phyloP scores from a whole-genome alignment of 345 rosid genomes.

The Hibiscus tridactylites region DNA sequence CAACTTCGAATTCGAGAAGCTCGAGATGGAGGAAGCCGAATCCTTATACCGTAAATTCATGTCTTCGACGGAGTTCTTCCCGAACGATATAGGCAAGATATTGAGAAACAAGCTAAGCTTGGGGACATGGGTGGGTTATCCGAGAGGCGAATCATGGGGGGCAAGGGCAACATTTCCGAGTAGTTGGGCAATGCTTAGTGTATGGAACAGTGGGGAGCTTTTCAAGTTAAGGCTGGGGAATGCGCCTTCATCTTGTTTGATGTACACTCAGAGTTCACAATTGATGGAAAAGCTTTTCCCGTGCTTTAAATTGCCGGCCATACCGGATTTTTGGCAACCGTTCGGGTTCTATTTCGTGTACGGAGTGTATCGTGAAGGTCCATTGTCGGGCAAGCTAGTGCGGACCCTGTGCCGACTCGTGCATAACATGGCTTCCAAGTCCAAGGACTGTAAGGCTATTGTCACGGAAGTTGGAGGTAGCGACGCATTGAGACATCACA shows the following conservation, averaged over 20 bases:
- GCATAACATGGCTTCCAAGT: slow-evolving; percentile 54
- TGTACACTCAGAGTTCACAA: slow-evolving; percentile 40
- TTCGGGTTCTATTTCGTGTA: slow-evolving; percentile 79
- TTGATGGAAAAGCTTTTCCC: slow-evolving; percentile 36
- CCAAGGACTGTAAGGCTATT: slow-evolving; percentile 40
- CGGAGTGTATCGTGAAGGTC: slow-evolving; percentile 58
- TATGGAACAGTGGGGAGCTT: slow-evolving; percentile 65
- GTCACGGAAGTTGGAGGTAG: slow-evolving; percentile 60
- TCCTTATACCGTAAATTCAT: slow-evolving; percentile 37
- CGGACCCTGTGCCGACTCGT: slow-evolving; percentile 44
- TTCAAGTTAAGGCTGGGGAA: slow-evolving; percentile 56
- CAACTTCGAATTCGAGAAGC: slow-evolving; percentile 30
- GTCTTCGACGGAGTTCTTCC: slow-evolving; percentile 58
- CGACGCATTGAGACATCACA: slow-evolving; percentile 30
- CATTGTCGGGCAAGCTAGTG: slow-evolving; percentile 42
- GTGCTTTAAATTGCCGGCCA: slow-evolving; percentile 38
- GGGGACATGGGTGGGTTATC: slow-evolving; percentile 74
- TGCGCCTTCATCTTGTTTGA: slow-evolving; percentile 45
- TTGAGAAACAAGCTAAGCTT: slow-evolving; percentile 52
- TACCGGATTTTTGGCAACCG: slow-evolving; percentile 51
- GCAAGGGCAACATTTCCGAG: slow-evolving; percentile 15
- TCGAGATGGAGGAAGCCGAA: slow-evolving; percentile 48
- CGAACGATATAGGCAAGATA: slow-evolving; percentile 47
- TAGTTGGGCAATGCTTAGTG: slow-evolving; percentile 78
- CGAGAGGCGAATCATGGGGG: slow-evolving; percentile 24